Conservation (phyloP, 108 stramenopile genomes). For the Fragilaria radians region DNA sequence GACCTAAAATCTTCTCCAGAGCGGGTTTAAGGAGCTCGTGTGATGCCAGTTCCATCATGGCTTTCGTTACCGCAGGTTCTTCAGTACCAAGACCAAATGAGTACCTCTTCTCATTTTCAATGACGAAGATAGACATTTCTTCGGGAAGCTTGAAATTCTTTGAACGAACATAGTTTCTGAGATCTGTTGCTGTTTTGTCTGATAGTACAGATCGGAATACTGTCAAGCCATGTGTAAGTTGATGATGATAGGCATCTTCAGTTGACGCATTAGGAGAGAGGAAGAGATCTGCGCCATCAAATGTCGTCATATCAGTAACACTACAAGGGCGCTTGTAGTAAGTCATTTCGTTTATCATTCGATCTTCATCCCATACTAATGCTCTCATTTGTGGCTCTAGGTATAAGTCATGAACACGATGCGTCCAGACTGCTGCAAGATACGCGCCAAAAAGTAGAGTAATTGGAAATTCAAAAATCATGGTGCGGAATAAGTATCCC, state of each 20-base stretch:
- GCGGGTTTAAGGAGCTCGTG: conserved; percentile 7
- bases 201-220: conserved; percentile 6
- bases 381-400: conserved; percentile 6
- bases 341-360: conserved; percentile 1
- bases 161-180: conserved; percentile 6
- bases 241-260: conserved; percentile 3
- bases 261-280: conserved; percentile 1
- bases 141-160: background rate
- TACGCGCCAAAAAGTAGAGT: background rate
- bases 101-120: conserved; percentile 9
- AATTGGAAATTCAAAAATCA: conserved; percentile 4
- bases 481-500: background rate
- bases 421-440: background rate
- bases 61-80: conserved; percentile 8
- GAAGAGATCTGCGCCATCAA: conserved; percentile 4
- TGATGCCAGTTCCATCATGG: conserved; percentile 8
- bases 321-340: conserved; percentile 9
- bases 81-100: conserved; percentile 13
- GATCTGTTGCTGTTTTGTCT: conserved; percentile 6
- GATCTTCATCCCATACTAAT: background rate
- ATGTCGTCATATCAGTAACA: conserved; percentile 1
- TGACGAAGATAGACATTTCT: conserved; percentile 2
- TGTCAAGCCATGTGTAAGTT: conserved; percentile 7
- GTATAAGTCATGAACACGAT: conserved; percentile 8
- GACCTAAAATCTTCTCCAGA: conserved; percentile 11